Percentiles rank a stretch among this genome's conserved stretches.
Evolutionary conservation across 345 rosid genomes (phyloP).

Genomic region (Salix exigua): DNA sequence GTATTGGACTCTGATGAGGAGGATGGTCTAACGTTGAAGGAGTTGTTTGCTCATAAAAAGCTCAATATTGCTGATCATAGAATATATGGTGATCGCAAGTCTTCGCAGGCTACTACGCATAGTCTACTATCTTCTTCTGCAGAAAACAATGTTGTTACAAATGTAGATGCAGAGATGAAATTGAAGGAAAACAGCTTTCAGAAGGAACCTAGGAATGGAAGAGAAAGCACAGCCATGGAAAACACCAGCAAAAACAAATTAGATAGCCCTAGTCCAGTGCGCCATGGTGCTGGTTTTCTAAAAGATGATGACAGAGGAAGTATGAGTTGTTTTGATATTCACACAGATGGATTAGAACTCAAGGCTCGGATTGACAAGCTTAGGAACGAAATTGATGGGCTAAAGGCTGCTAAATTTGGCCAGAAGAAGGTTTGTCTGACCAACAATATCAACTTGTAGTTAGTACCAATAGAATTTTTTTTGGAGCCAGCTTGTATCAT

Average conservation of each 20-base stretch:
- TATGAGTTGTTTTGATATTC: background rate
- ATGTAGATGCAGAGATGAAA: background rate
- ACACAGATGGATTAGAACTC: constrained; percentile 13
- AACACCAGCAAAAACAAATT: background rate
- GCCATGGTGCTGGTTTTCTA: background rate
- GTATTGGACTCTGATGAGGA: background rate
- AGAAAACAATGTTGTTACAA: background rate
- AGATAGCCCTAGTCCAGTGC: background rate
- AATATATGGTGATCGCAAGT: background rate
- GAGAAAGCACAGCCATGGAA: background rate
- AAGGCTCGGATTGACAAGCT: constrained; percentile 27
- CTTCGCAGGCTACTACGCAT: background rate
- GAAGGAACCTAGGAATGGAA: background rate
- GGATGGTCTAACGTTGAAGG: background rate
- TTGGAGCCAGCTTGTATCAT: background rate
- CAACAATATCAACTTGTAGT: background rate
- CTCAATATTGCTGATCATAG: background rate
- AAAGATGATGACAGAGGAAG: background rate
- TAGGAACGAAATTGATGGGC: constrained; percentile 18
- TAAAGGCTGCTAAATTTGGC: constrained; percentile 17
- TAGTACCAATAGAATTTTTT: background rate
- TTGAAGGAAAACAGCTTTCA: constrained; percentile 18
- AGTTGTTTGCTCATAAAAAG: background rate
- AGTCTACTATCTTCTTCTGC: background rate
- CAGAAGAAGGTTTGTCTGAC: background rate